These are phyloP conservation scores for Gonapodya prolifera DNA, from an alignment of 192 early-diverging fungal genomes.

Conservation along the genomic window DNA sequence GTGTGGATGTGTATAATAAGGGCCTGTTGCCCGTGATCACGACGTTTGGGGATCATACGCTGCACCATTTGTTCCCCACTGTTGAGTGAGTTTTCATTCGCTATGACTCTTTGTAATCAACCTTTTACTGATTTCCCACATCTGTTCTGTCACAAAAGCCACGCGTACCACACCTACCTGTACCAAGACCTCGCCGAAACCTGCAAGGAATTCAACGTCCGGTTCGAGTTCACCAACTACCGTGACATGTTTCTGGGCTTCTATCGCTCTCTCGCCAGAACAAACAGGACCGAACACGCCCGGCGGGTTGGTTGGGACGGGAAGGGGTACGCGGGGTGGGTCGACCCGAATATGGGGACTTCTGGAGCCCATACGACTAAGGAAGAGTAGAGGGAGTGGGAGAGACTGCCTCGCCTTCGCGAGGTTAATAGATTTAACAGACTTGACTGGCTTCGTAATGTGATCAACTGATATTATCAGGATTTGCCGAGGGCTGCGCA, in stretches of 20 bases:
- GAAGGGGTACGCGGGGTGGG: neutral
- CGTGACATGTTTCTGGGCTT: neutral
- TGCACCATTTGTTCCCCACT: neutral
- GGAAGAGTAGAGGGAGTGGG: too few species aligned
- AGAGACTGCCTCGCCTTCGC: too few species aligned
- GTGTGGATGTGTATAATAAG: neutral
- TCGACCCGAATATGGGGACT: neutral
- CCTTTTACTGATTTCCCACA: too few species aligned
- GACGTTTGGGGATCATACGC: neutral
- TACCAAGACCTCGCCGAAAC: neutral
- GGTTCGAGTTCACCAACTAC: neutral
- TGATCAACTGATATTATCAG: too few species aligned
- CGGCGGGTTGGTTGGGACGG: neutral
- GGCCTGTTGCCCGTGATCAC: neutral
- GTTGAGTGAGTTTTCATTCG: too few species aligned
- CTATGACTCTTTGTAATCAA: too few species aligned
- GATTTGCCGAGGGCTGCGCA: too few species aligned
- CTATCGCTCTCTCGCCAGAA: neutral
- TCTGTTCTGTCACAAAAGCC: too few species aligned
- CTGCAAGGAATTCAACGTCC: neutral
- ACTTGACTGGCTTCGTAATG: too few species aligned
- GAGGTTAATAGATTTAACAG: too few species aligned
- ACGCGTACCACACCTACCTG: neutral
- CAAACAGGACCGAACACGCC: neutral
- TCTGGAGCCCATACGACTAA: too few species aligned